These are phyloP conservation scores for Orbilia ellipsospora DNA, from an alignment of 2,329 filamentous ascomycete genomes.

Conservation along the genomic window DNA sequence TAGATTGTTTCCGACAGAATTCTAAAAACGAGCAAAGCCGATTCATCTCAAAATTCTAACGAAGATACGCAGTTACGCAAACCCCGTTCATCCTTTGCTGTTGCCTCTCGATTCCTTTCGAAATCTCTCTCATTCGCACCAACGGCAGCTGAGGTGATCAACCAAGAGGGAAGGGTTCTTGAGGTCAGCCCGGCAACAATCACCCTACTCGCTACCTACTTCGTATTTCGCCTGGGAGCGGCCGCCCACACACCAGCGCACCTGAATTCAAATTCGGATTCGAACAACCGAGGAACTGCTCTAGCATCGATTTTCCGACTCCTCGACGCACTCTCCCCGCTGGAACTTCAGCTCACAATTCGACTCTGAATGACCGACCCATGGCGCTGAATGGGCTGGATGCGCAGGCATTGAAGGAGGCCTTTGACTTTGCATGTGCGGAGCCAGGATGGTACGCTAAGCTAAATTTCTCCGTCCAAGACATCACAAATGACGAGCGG, in stretches of 20 bases:
- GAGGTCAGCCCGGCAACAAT: slow-evolving; percentile 29
- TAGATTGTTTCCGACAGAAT: slow-evolving; percentile 12
- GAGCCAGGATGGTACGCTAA: slow-evolving; percentile 77
- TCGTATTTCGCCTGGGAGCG: slow-evolving; percentile 16
- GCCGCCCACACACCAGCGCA: slow-evolving; percentile 43
- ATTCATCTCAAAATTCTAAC: slow-evolving; percentile 16
- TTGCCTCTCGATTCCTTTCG: slow-evolving; percentile 1
- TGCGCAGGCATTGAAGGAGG: slow-evolving; percentile 80
- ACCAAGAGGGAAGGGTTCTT: not conserved
- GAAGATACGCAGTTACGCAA: slow-evolving; percentile 53
- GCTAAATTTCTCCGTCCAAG: slow-evolving; percentile 22
- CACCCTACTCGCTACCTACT: slow-evolving; percentile 1
- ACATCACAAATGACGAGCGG: not conserved
- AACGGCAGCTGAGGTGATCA: slow-evolving; percentile 1
- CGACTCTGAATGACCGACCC: slow-evolving; percentile 53
- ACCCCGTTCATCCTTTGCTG: slow-evolving; percentile 3
- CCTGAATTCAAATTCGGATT: slow-evolving; percentile 31
- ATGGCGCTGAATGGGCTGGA: slow-evolving; percentile 99
- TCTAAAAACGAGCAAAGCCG: not conserved
- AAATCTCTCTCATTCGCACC: slow-evolving; percentile 21
- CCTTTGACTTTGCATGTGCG: slow-evolving; percentile 79
- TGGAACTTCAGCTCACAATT: slow-evolving; percentile 41
- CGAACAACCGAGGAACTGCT: slow-evolving; percentile 46
- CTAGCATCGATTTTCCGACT: slow-evolving; percentile 34
- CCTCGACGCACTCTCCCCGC: slow-evolving; percentile 51